These are phyloP conservation scores for Phytophthora cactorum DNA, from an alignment of 352 stramenopile species.

Conservation along the genomic window DNA sequence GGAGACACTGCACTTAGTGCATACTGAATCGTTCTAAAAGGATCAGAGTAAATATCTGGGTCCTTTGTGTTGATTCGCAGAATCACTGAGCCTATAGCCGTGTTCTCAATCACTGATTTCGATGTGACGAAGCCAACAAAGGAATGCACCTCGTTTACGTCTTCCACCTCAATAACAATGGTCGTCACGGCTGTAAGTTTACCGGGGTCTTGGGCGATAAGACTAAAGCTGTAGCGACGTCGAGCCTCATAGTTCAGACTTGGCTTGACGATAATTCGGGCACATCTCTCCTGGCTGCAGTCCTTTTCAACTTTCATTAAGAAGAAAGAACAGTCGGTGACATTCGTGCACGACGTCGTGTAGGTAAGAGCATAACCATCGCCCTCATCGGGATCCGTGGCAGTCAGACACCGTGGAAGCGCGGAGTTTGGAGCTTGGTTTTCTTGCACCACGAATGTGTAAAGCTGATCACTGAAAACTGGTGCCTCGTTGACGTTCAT, in stretches of 20 bases:
- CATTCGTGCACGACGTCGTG: slow-evolving; percentile 37
- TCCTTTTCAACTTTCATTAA: slow-evolving; percentile 43
- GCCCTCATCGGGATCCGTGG: slow-evolving; percentile 50
- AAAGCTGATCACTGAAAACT: slow-evolving; percentile 35
- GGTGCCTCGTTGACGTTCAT: slow-evolving; percentile 64
- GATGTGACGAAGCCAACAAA: slow-evolving; percentile 37
- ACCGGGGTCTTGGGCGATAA: slow-evolving; percentile 39
- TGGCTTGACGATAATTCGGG: slow-evolving; percentile 40
- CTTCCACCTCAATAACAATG: slow-evolving; percentile 47
- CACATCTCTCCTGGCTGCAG: slow-evolving; percentile 44
- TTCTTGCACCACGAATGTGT: slow-evolving; percentile 49
- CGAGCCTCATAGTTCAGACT: slow-evolving; percentile 54
- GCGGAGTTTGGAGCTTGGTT: slow-evolving; percentile 23
- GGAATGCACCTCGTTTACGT: slow-evolving; percentile 61
- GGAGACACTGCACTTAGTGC: slow-evolving; percentile 40
- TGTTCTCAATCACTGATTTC: slow-evolving; percentile 44
- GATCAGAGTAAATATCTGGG: slow-evolving; percentile 40
- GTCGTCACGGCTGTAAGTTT: slow-evolving; percentile 27
- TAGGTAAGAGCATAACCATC: slow-evolving; percentile 50
- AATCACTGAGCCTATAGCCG: slow-evolving; percentile 27
- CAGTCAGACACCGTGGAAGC: slow-evolving; percentile 46
- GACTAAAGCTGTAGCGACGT: slow-evolving; percentile 42
- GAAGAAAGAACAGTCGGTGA: slow-evolving; percentile 47
- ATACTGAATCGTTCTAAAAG: slow-evolving; percentile 47
- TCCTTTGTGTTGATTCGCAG: slow-evolving; percentile 40